A percentile compares a stretch with the other conserved stretches of the same genome.
These are phyloP conservation scores for Acanthamoeba healyi DNA, from an alignment of 208 protist genomes.

Conservation along the genomic window DNA sequence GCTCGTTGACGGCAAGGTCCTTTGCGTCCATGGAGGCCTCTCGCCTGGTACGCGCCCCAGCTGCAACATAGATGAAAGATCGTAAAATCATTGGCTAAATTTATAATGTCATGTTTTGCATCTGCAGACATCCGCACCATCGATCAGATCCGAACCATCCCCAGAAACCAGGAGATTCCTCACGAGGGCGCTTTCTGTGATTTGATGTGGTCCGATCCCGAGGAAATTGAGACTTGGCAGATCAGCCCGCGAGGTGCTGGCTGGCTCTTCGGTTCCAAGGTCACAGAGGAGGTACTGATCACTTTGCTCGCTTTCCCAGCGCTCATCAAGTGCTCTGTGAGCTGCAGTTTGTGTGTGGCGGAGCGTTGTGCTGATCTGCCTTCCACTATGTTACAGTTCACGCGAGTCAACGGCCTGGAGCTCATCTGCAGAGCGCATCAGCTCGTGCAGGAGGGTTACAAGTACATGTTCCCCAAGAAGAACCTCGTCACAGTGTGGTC, in stretches of 20 bases:
- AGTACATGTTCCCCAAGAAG: constrained; percentile 96
- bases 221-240: constrained; percentile 93
- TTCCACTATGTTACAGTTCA: constrained; percentile 86
- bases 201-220: constrained; percentile 95
- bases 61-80: no score
- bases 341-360: not conserved
- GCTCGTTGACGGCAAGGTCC: constrained; percentile 90
- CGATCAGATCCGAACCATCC: constrained; percentile 94
- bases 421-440: constrained; percentile 94
- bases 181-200: constrained; percentile 94
- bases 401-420: constrained; percentile 90
- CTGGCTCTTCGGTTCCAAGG: constrained; percentile 93
- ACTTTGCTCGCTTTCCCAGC: no score
- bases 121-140: constrained; percentile 89
- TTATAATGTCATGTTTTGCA: constrained; percentile 90
- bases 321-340: no score
- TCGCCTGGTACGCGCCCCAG: constrained; percentile 84
- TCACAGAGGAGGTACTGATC: constrained; percentile 87
- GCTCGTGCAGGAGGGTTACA: constrained; percentile 95
- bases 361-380: not conserved
- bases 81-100: constrained; percentile 86
- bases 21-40: constrained; percentile 94
- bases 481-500: constrained; percentile 99
- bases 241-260: constrained; percentile 93
- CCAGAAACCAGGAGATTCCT: constrained; percentile 93